These are phyloP conservation scores for Ambrosia artemisiifolia DNA, from an alignment of 129 eudicot species.

Conservation along the genomic window DNA sequence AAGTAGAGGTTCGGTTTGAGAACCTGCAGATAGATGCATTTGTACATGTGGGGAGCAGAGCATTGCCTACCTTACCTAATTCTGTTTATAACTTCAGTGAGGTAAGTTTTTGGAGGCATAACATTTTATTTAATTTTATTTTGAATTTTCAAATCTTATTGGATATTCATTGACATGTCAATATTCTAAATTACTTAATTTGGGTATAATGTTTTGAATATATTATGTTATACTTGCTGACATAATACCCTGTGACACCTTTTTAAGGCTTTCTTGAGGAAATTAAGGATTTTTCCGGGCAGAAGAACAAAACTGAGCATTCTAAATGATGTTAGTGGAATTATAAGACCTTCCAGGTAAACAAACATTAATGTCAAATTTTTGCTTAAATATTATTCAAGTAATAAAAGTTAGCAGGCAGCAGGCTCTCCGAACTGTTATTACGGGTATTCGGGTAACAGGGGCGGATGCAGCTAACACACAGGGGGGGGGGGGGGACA, in stretches of 20 bases:
- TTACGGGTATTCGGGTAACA: no score
- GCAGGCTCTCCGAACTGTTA: neutral
- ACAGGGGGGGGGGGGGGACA: no score
- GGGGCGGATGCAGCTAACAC: no score
- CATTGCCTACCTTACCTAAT: slow-evolving; percentile 90
- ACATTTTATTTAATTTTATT: neutral
- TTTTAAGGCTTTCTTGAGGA: slow-evolving; percentile 61
- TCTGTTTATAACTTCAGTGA: slow-evolving; percentile 75
- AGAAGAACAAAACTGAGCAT: slow-evolving; percentile 57
- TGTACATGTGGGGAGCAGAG: slow-evolving; percentile 91
- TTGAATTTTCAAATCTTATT: neutral
- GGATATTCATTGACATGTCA: neutral
- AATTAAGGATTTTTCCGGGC: slow-evolving; percentile 56
- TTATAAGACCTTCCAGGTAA: slow-evolving; percentile 82
- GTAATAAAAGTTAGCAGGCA: neutral
- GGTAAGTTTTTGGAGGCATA: slow-evolving; percentile 37
- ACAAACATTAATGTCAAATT: slow-evolving; percentile 15
- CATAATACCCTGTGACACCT: slow-evolving; percentile 2
- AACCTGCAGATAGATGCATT: slow-evolving; percentile 69
- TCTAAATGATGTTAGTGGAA: slow-evolving; percentile 63
- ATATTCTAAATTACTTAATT: neutral
- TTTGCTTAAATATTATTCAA: slow-evolving; percentile 3
- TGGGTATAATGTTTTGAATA: neutral
- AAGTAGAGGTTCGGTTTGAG: slow-evolving; percentile 78
- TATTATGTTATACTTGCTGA: slow-evolving; percentile 18